These are phyloP conservation scores for Vigna mungo DNA, from an alignment of 306 rosid species.

Conservation along the genomic window DNA sequence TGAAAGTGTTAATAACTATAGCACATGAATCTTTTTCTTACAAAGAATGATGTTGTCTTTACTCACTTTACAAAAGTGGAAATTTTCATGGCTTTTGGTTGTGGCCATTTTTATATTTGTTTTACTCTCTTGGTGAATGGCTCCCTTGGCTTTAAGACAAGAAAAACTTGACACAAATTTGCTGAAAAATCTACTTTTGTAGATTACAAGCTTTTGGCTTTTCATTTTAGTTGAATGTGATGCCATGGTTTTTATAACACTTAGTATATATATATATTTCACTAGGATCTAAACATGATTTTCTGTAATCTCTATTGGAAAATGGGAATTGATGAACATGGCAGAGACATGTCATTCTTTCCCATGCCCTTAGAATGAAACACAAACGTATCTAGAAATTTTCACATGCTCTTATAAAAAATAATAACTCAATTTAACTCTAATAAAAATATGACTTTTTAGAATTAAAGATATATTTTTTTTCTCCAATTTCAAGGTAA, in stretches of 20 bases:
- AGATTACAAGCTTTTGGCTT: conserved; percentile 39
- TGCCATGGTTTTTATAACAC: conserved; percentile 42
- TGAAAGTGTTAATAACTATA: conserved; percentile 38
- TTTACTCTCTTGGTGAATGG: conserved; percentile 38
- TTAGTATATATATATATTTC: conserved; percentile 12
- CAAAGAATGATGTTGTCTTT: conserved; percentile 69
- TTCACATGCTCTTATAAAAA: too few relatives aligned
- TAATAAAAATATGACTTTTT: too few relatives aligned
- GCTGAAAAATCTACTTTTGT: conserved; percentile 45
- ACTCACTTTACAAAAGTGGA: conserved; percentile 43
- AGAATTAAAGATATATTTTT: too few relatives aligned
- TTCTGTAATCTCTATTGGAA: conserved; percentile 37
- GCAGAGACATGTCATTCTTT: conserved; percentile 11
- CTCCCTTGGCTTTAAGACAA: conserved; percentile 37
- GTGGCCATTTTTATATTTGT: conserved; percentile 36
- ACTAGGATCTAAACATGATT: conserved; percentile 26
- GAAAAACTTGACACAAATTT: conserved; percentile 33
- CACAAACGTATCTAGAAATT: neutral
- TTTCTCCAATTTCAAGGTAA: too few relatives aligned
- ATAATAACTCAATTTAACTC: too few relatives aligned
- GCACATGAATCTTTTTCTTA: conserved; percentile 49
- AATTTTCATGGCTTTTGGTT: conserved; percentile 45
- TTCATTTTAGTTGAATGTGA: conserved; percentile 36
- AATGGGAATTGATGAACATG: conserved; percentile 36
- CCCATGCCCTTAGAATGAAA: neutral